Conservation (phyloP, 164 flowering plant species). For the Vitis amurensis region DNA sequence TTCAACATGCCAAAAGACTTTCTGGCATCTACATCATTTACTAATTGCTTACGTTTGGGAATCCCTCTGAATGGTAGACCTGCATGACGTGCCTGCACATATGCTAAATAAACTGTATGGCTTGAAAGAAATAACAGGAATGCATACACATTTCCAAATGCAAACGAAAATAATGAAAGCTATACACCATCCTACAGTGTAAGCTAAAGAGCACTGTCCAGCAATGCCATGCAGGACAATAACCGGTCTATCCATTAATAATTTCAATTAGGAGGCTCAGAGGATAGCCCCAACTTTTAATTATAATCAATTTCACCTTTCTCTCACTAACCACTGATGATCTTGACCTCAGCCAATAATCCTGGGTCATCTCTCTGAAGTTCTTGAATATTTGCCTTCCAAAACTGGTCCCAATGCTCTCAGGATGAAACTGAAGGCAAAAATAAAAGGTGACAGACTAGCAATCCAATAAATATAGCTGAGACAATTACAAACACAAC, state of each 20-base stretch:
- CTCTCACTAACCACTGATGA: slow-evolving; percentile 45
- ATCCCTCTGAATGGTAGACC: slow-evolving; percentile 25
- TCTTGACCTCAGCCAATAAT: slow-evolving; percentile 54
- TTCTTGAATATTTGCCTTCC: slow-evolving; percentile 84
- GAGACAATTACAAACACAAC: slow-evolving; percentile 10
- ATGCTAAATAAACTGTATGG: slow-evolving; percentile 54
- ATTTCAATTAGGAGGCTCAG: too few species aligned
- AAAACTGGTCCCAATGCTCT: slow-evolving; percentile 82
- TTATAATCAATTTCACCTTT: slow-evolving; percentile 11
- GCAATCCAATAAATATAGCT: background rate
- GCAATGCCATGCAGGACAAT: background rate
- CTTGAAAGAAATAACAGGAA: slow-evolving; percentile 28
- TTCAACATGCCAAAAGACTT: slow-evolving; percentile 18
- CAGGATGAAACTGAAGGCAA: slow-evolving; percentile 89
- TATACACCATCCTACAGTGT: background rate
- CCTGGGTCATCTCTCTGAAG: slow-evolving; percentile 75
- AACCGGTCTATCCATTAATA: background rate
- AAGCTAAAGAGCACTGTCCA: background rate
- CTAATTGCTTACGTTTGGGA: slow-evolving; percentile 15
- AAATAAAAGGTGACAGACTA: slow-evolving; percentile 14
- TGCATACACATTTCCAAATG: slow-evolving; percentile 1
- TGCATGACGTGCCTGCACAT: slow-evolving; percentile 63
- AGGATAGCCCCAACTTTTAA: too few species aligned
- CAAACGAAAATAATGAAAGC: background rate
- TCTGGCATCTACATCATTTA: slow-evolving; percentile 14